Conservation (phyloP, 2,329 filamentous ascomycete species). For the Capronia epimyces region DNA sequence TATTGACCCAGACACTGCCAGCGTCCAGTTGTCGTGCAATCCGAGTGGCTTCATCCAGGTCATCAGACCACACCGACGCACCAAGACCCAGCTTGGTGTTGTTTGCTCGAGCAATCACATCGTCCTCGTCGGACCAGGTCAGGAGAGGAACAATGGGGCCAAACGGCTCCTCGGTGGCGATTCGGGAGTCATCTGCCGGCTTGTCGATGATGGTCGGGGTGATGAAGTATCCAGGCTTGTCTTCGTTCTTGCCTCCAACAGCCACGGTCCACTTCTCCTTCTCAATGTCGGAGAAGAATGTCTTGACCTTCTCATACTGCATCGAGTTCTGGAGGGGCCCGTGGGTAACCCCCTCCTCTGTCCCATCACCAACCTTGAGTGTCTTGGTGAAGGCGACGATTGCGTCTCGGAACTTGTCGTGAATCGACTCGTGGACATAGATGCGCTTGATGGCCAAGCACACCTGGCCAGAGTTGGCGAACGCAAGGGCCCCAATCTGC, state of each 20-base stretch:
- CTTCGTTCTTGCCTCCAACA: constrained; percentile 43
- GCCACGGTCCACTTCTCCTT: constrained; percentile 52
- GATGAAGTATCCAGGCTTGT: constrained; percentile 49
- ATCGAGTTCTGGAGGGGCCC: constrained; percentile 62
- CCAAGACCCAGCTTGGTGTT: constrained; percentile 50
- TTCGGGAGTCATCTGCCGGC: constrained; percentile 50
- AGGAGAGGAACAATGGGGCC: constrained; percentile 61
- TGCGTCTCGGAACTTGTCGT: constrained; percentile 45
- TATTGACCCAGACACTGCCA: constrained; percentile 59
- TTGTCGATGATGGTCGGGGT: constrained; percentile 56
- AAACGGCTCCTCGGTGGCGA: constrained; percentile 58
- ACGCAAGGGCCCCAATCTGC: constrained; percentile 44
- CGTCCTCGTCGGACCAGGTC: constrained; percentile 56
- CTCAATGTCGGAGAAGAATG: constrained; percentile 53
- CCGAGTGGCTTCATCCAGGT: constrained; percentile 46
- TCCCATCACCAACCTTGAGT: constrained; percentile 33
- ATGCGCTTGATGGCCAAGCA: constrained; percentile 52
- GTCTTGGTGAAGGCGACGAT: constrained; percentile 41
- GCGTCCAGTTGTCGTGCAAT: constrained; percentile 53
- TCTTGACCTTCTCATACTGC: constrained; percentile 59
- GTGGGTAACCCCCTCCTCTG: constrained; percentile 45
- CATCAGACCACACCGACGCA: constrained; percentile 54
- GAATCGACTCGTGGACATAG: constrained; percentile 55
- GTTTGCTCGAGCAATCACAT: constrained; percentile 55
- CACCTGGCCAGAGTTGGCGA: constrained; percentile 56